Base-by-base conservation (phyloP, 2,329 filamentous ascomycete genomes). In the Hypoxylon sp. region DNA sequence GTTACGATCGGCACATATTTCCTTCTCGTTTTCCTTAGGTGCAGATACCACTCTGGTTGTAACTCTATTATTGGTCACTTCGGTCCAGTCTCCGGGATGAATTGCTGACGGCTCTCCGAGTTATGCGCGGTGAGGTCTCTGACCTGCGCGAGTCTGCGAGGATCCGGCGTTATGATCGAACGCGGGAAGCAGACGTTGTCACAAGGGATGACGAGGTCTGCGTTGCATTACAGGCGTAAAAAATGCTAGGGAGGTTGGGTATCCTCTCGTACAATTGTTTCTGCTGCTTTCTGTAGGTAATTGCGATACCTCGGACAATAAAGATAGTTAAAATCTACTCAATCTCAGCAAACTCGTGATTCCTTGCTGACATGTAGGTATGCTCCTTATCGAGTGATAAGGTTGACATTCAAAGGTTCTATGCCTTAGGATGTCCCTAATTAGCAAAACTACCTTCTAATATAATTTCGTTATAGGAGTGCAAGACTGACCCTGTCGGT, bases 221-320 rank as follows among this genome's bases (percentile, higher is more conserved):
- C 79, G 82, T 83, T 85, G 84, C 83, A 85, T 85, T 75, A 78
- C 77, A 77, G 83, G 85, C 84, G 84, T 83, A 79, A 80, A 81
- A 83, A 78, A 77, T 73, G 74, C 71, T 67, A 70, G 72, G 66
- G 77, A 75, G 68, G 68, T 66, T 75, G 68, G 67, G 51, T 74
- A 72, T 73, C 74, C 70, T 73, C 64, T 70, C 61, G 67, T 71
- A 61, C 46, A 77, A 76, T 61, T 54, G 48, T 65, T 46, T 66
- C 65, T 33, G 58, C 66, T 68, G 40, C 14, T 53, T 62, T 67
- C 22, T 51, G 49, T 70, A 66, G 72, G 61, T 69, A 72, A 62
- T 61, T 33, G 51, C 61, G 57, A 74, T 70, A 66, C 64, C 53
- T 35, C 58, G 69, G 55, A 68, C 69, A 51, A 50, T 27, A 20